Evolutionary conservation across 225 moss, liverwort and hornwort species (phyloP), one percentile per base, ranked within the genome.

Genomic region (Polytrichum commune): DNA sequence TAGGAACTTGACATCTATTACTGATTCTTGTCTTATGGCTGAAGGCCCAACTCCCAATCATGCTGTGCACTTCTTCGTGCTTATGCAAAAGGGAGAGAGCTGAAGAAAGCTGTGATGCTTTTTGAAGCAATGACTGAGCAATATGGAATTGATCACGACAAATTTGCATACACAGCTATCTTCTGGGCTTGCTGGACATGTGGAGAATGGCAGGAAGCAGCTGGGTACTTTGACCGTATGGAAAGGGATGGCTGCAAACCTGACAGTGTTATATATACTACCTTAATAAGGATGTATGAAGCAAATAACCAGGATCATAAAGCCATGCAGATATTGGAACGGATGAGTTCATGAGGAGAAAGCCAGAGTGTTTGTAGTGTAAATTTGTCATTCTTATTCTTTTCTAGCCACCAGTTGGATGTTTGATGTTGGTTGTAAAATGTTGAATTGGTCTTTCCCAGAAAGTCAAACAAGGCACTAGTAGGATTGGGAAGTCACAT

Each of bases 181-280:
- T 83, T 89, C 64, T 86, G 89, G 85, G 86, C 86, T 33, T 89
- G 89, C 73, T 85, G 85, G 82, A 82, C 83, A n/a, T 86, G 89
- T 74, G 82, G 89, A 58, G 89, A 83, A 64, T 89, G 89, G 76
- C 74, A 79, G 69, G 76, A 74, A 61, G 89, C 86, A 60, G 71
- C 76, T 19, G 28, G 19, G 6, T 85, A 83, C 71, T 75, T 86
- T 60, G 57, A 79, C 18, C 76, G 75, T 54, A 89, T 89, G 89
- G 77, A 86, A 66, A 67, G 64, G 76, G 79, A 74, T 24, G 89
- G 89, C 20, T 82, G 85, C 75, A 79, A 54, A 63, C 86, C 83
- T 26, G 89, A 89, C 63, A 86, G 79, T 66, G 80, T 86, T n/a
- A 79, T 89, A 5, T 86, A 85, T 71, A 76, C 81, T 18, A 86